Percentiles rank a stretch among this genome's conserved stretches.
Conservation (phyloP, 2,329 filamentous ascomycete genomes). For the Fusarium tupiense region DNA sequence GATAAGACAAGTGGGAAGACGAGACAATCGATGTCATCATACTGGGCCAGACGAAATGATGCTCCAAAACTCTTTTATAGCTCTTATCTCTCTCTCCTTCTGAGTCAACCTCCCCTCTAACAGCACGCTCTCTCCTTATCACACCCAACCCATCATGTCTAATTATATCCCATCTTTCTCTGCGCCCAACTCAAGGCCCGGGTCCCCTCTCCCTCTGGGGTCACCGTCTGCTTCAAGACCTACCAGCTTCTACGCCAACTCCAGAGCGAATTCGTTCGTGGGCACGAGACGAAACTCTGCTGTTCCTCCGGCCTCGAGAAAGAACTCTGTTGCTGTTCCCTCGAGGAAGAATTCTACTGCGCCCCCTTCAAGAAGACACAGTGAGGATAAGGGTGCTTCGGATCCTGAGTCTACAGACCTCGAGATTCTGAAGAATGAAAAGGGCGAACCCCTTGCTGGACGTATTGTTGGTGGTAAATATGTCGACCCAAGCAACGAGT, state of each 20-base stretch:
- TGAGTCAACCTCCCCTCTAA: constrained; percentile 5
- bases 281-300: constrained; percentile 19
- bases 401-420: constrained; percentile 30
- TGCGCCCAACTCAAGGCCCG: constrained; percentile 34
- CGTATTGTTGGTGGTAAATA: constrained; percentile 36
- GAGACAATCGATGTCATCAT: constrained; percentile 30
- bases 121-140: constrained; percentile 2
- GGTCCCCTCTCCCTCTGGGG: constrained; percentile 27
- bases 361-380: constrained; percentile 3
- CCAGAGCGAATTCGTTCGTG: constrained; percentile 32
- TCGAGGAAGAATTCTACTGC: constrained; percentile 21
- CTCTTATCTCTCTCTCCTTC: constrained; percentile 19
- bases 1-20: constrained; percentile 14
- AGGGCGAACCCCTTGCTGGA: constrained; percentile 20
- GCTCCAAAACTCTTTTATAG: constrained; percentile 7
- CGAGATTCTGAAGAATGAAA: constrained; percentile 27
- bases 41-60: constrained; percentile 2
- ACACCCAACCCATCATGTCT: constrained; percentile 20
- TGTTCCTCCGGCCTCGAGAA: constrained; percentile 3
- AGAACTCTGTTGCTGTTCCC: constrained; percentile 16
- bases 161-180: constrained; percentile 38
- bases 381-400: constrained; percentile 13
- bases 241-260: constrained; percentile 35
- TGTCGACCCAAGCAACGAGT: constrained; percentile 26
- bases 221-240: constrained; percentile 33